Evolutionary conservation across 129 eudicot species (phyloP), one percentile per base, ranked within the genome.

Genomic region (Heracleum sosnowskyi): DNA sequence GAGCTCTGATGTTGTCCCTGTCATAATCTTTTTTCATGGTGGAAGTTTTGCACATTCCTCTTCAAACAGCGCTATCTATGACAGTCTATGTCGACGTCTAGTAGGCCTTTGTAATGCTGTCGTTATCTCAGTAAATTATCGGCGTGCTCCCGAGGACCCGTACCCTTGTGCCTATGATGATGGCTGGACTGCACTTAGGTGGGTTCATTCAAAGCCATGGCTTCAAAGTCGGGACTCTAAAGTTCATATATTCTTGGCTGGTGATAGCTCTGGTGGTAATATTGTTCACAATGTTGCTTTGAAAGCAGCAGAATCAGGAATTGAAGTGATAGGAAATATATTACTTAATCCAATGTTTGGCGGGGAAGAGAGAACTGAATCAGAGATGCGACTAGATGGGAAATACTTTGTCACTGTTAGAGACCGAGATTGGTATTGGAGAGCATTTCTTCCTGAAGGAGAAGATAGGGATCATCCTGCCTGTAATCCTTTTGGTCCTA

Each of bases 11-110:
- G 7, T 84, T 33, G 88, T 89, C 26, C 93, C 93, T 1, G 89
- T 89, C 69, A 89, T 89, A 49, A 83, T 89, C 31, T 89, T 89
- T 84, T 89, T 86, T 79, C 93, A 89, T 63, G 93, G 93, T 0
- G 93, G 93, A 74, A 89, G 93, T 75, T 89, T 89, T 87, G 90
- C 90, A 3, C 93, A 89, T 76, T 89, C 93, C 20, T 89, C 93
- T 84, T 81, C 88, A 16, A 89, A 89, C 69, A 89, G 90, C 77
- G 89, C 88, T n/a, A 89, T 89, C 53, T 89, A 89, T 49, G 93
- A 89, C 82, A 84, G 78, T 70, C 86, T 89, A 53, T 89, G 93
- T 37, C 90, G 93, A 39, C 93, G 93, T 22, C 81, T 89, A 2
- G 87, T 87, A 10, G 86, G 89, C 28, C 73, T 86, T 49, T 89